Percentiles rank a stretch among this genome's conserved stretches.
Conservation (phyloP, 1,139 yeast species). For the Debaryomycetaceae sp. region DNA sequence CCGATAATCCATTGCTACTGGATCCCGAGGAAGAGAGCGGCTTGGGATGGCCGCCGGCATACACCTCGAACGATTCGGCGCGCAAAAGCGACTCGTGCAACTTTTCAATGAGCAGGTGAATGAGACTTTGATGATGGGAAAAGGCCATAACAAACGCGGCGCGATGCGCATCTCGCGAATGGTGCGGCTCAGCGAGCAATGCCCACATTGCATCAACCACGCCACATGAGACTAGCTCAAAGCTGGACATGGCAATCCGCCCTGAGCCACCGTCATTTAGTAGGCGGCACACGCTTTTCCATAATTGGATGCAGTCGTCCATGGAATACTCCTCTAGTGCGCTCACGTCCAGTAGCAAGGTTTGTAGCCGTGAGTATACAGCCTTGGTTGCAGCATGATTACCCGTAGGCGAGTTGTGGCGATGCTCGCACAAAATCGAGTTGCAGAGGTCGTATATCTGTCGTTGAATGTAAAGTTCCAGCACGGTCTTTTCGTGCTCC, state of each 20-base stretch:
- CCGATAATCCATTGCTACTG: slow-evolving; percentile 57
- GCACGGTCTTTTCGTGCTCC: no score
- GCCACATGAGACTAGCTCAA: slow-evolving; percentile 46
- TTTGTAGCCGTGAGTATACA: no score
- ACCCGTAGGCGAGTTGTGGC: no score
- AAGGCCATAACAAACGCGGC: slow-evolving; percentile 38
- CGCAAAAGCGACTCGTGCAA: slow-evolving; percentile 70
- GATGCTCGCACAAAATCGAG: no score
- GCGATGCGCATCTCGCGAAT: slow-evolving; percentile 21
- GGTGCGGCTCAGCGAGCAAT: background rate
- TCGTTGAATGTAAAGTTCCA: no score
- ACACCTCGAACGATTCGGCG: slow-evolving; percentile 64
- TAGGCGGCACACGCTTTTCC: no score
- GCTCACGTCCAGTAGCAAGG: no score
- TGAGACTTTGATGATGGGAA: slow-evolving; percentile 10
- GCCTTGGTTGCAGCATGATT: no score
- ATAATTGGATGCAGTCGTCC: no score
- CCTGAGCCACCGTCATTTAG: slow-evolving; percentile 9
- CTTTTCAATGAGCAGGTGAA: slow-evolving; percentile 37
- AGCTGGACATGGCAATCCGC: slow-evolving; percentile 43
- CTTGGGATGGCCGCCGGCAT: slow-evolving; percentile 36
- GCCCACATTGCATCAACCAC: background rate
- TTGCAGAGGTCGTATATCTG: no score
- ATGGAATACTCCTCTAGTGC: no score
- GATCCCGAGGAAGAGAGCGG: slow-evolving; percentile 2